phyloP scores from a whole-genome alignment of 202 grass and related monocot species.

The Panicum hallii region DNA sequence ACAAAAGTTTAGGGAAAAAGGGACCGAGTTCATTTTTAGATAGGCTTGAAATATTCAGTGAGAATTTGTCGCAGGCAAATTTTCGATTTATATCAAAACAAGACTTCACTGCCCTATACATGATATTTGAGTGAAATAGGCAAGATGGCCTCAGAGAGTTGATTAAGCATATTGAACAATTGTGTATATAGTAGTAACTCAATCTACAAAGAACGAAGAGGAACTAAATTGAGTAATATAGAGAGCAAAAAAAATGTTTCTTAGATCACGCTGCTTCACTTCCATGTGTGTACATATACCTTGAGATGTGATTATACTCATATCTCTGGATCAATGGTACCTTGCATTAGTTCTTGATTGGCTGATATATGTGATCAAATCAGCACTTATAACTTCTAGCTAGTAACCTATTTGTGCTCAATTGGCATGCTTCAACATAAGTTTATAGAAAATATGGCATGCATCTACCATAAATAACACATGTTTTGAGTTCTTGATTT shows the following conservation, averaged over 20 bases:
- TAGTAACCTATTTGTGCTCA: not conserved
- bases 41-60: slow-evolving; percentile 9
- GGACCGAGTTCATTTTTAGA: not conserved
- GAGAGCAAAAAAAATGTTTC: not conserved
- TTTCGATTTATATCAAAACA: not conserved
- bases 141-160: not conserved
- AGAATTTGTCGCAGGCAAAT: not conserved
- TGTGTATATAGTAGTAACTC: not conserved
- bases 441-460: not conserved
- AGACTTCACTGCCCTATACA: not conserved
- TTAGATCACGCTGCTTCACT: not conserved
- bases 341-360: too few relatives aligned
- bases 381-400: not conserved
- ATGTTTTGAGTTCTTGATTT: not conserved
- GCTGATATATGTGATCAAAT: not conserved
- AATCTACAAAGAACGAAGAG: not conserved
- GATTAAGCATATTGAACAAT: not conserved
- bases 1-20: not conserved
- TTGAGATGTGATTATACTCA: slow-evolving; percentile 10
- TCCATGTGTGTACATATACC: not conserved
- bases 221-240: not conserved
- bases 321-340: not conserved
- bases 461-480: not conserved
- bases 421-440: not conserved
- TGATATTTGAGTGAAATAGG: slow-evolving; percentile 16